Percentiles rank a stretch among this genome's conserved stretches.
Evolutionary conservation across 768 basidiomycete species (phyloP).

Genomic region (Leccinum olivaceopallidum): DNA sequence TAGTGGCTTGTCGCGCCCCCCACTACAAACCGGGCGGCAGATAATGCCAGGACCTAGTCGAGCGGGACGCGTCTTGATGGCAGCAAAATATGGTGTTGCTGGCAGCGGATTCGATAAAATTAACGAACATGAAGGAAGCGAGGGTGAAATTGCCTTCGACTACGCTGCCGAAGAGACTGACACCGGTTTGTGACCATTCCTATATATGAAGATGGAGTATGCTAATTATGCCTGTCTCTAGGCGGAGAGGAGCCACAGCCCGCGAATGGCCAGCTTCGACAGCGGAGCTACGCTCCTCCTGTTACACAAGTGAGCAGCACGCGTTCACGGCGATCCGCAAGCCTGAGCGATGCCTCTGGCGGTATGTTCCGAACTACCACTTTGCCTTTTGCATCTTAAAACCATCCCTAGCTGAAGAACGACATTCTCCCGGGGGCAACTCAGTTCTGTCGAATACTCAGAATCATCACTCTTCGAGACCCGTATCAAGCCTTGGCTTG

Average conservation of each 20-base stretch:
- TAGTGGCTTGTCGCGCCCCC: constrained; percentile 42
- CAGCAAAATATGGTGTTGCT: constrained; percentile 31
- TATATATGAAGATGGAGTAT: constrained; percentile 13
- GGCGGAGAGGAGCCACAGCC: constrained; percentile 33
- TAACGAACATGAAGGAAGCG: constrained; percentile 44
- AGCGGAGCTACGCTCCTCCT: constrained; percentile 28
- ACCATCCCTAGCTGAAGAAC: constrained; percentile 29
- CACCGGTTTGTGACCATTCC: constrained; percentile 31
- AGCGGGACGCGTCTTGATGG: constrained; percentile 52
- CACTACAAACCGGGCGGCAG: constrained; percentile 42
- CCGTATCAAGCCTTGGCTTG: constrained; percentile 46
- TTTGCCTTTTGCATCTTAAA: constrained; percentile 28
- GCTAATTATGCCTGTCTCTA: constrained; percentile 28
- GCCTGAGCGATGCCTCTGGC: constrained; percentile 62
- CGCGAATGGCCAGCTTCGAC: constrained; percentile 27
- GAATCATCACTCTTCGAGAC: constrained; percentile 34
- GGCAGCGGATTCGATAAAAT: constrained; percentile 48
- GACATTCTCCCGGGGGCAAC: constrained; percentile 24
- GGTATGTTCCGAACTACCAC: constrained; percentile 27
- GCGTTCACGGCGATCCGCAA: constrained; percentile 75
- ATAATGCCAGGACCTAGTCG: constrained; percentile 46
- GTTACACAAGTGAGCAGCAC: constrained; percentile 41
- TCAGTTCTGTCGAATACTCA: constrained; percentile 20
- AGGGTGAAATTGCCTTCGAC: constrained; percentile 38
- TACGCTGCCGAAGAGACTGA: constrained; percentile 41